Base-by-base conservation (phyloP, 108 stramenopile species). In the Thalassiosira profunda region DNA sequence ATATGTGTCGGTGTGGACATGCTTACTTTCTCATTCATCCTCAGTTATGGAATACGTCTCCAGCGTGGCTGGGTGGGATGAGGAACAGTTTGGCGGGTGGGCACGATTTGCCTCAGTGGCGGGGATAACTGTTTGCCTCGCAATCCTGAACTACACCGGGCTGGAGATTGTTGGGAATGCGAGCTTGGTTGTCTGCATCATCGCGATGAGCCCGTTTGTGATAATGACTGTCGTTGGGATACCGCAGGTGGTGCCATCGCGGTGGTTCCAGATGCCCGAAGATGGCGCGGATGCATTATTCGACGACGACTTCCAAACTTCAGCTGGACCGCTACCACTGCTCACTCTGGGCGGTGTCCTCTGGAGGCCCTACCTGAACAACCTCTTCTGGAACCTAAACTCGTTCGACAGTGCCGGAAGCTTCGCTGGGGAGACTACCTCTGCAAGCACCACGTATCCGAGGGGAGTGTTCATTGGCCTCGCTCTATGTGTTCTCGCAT, bases 361-460 rank as follows among this genome's bases (percentile, higher is more conserved):
- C 2, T 97, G 96, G 96, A 49, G 94, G 43, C 88, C 93, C 3
- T 94, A 86, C 37, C 70, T 98, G 48, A 98, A 98, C 76, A 95
- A 97, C 63, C 63, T 98, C 33, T 98, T 96, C 58, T 98, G 98
- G 98, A 96, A 98, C 60, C 69, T 96, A 24, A 98, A 97, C 59
- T 86, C 84, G 43, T 98, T 97, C 57, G 98, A 98, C 58, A 55
- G 49, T 21, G 97, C 88, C 3, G 93, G 88, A 6, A 80, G 75
- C 17, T 96, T 97, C 67, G 91, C 95, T 8, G 94, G 83, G 2
- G 96, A 97, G 56, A 90, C 96, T 5, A 70, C 94, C 4, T 76
- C 91, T 58, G 89, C 93, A 1, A 90, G 71, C 8, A 72, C 63
- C 9, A 72, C 81, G 5, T 95, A 91, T 67, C 92, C 93, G 5